Evolutionary conservation across 2,329 filamentous ascomycete genomes (phyloP).

Genomic region (Ascochyta koolunga): DNA sequence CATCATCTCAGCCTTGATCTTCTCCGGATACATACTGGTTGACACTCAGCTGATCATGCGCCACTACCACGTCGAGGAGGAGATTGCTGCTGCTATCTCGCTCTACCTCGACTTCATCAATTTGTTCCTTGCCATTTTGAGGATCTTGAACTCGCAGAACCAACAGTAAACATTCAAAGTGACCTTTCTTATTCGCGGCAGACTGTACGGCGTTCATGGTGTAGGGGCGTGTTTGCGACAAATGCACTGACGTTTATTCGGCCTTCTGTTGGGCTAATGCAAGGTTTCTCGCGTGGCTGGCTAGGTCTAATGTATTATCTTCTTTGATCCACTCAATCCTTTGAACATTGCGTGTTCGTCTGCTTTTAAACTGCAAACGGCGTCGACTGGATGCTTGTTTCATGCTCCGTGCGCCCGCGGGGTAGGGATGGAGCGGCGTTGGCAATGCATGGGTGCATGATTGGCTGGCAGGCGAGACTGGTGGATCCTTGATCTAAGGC

Average conservation of each 20-base stretch:
- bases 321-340: not conserved
- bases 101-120: conserved; percentile 97
- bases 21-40: conserved; percentile 92
- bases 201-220: not conserved
- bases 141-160: conserved; percentile 94
- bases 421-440: conserved; percentile 13
- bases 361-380: not conserved
- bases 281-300: not conserved
- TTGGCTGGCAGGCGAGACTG: conserved; percentile 11
- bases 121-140: conserved; percentile 91
- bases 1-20: conserved; percentile 80
- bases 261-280: no score
- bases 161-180: conserved; percentile 70
- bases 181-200: not conserved
- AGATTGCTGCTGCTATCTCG: conserved; percentile 93
- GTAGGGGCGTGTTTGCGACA: not conserved
- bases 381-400: not conserved
- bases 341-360: not conserved
- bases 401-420: conserved; percentile 11
- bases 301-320: not conserved
- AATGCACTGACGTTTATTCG: no score
- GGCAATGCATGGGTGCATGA: conserved; percentile 17
- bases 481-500: conserved; percentile 19
- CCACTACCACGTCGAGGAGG: conserved; percentile 96
- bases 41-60: conserved; percentile 96